Percentiles rank a stretch among this genome's conserved stretches.
Conservation (phyloP, 192 early-diverging fungal species). For the Rhizophagus sp. region DNA sequence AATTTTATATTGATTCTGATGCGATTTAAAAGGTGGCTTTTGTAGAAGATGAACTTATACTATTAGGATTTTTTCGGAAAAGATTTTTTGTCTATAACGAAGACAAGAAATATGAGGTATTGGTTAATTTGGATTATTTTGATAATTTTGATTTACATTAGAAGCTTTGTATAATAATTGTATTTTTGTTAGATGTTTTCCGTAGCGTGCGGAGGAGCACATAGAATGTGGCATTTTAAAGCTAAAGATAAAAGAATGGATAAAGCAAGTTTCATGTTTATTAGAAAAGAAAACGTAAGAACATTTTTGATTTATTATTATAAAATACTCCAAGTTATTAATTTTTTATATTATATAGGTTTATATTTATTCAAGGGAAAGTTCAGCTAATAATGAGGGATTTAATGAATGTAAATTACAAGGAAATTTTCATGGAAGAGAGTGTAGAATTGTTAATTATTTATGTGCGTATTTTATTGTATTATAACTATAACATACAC, state of each 20-base stretch:
- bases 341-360: constrained; percentile 31
- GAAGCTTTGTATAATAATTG: not conserved
- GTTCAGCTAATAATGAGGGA: constrained; percentile 37
- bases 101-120: constrained; percentile 62
- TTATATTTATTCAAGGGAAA: constrained; percentile 46
- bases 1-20: not conserved
- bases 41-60: constrained; percentile 54
- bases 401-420: constrained; percentile 62
- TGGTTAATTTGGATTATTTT: not conserved
- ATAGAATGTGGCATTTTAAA: constrained; percentile 70
- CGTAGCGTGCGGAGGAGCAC: constrained; percentile 72
- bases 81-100: constrained; percentile 73
- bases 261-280: constrained; percentile 58
- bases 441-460: constrained; percentile 45
- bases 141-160: not conserved
- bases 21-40: constrained; percentile 30
- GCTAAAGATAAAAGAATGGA: constrained; percentile 49
- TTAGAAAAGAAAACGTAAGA: constrained; percentile 55
- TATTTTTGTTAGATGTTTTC: constrained; percentile 50
- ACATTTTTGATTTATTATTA: not conserved
- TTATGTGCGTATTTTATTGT: constrained; percentile 31
- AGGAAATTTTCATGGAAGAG: constrained; percentile 63
- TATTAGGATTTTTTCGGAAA: constrained; percentile 75
- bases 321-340: not conserved
- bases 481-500: not conserved